phyloP scores from a whole-genome alignment of 2,329 filamentous ascomycete species.

The Hypoxylon sp. region DNA sequence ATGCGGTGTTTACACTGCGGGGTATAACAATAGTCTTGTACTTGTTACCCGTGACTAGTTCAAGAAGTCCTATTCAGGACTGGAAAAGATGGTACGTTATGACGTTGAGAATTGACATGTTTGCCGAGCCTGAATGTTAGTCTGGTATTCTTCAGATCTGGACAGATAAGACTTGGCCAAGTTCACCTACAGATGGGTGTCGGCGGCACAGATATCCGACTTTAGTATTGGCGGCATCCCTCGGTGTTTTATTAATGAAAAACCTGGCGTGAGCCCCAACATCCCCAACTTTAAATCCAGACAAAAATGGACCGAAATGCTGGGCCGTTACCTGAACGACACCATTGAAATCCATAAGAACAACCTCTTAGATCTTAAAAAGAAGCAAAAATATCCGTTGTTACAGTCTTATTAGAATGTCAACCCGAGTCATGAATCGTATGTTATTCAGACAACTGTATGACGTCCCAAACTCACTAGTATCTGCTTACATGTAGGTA shows the following conservation, averaged over 20 bases:
- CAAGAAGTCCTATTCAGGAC: constrained; percentile 14
- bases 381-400: constrained; percentile 5
- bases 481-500: constrained; percentile 23
- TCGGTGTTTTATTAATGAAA: constrained; percentile 35
- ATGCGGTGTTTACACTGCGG: constrained; percentile 38
- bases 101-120: constrained; percentile 33
- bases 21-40: constrained; percentile 34
- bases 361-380: neutral
- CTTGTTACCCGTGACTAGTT: constrained; percentile 19
- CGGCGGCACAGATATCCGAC: constrained; percentile 15
- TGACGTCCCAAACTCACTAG: constrained; percentile 33
- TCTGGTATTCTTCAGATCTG: neutral
- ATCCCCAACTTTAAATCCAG: constrained; percentile 14
- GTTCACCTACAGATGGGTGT: constrained; percentile 5
- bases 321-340: constrained; percentile 17
- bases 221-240: constrained; percentile 2
- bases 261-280: constrained; percentile 23
- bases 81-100: constrained; percentile 37
- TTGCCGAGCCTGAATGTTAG: constrained; percentile 6
- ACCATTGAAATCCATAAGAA: constrained; percentile 6
- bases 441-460: constrained; percentile 28
- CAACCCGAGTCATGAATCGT: constrained; percentile 9
- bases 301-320: constrained; percentile 25
- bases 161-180: constrained; percentile 10
- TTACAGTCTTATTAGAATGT: neutral